phyloP scores from a whole-genome alignment of 176 grass and related monocot genomes.

The Avena sativa region DNA sequence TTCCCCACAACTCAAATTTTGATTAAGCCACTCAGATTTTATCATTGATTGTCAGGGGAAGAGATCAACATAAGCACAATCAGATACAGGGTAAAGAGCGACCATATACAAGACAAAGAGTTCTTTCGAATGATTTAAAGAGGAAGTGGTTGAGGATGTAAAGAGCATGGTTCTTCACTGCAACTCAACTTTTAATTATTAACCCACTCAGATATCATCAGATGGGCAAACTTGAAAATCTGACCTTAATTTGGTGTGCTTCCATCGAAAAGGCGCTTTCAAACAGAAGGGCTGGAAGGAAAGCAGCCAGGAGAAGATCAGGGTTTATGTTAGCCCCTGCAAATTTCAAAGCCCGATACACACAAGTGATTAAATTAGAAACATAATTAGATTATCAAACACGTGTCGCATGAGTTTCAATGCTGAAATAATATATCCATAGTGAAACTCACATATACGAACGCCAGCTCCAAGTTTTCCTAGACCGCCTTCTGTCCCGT shows the following conservation, averaged over 20 bases:
- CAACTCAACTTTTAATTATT: not conserved
- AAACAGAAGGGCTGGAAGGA: slow-evolving; percentile 92
- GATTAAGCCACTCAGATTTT: too few relatives aligned
- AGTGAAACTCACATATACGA: slow-evolving; percentile 79
- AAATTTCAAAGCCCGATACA: slow-evolving; percentile 18
- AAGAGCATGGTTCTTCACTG: not conserved
- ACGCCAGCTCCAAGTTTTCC: slow-evolving; percentile 87
- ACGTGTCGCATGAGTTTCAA: not conserved
- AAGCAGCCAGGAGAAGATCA: slow-evolving; percentile 84
- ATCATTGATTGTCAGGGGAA: not conserved
- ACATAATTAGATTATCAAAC: slow-evolving; percentile 15
- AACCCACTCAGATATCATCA: not conserved
- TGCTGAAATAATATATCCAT: too few relatives aligned
- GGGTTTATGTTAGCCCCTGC: slow-evolving; percentile 96
- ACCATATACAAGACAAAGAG: not conserved
- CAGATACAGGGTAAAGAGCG: not conserved
- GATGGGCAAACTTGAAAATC: not conserved
- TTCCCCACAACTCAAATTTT: not conserved
- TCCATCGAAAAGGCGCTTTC: slow-evolving; percentile 95
- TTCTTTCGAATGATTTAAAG: not conserved
- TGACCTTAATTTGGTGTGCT: slow-evolving; percentile 94
- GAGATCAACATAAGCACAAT: slow-evolving; percentile 4
- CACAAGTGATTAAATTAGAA: not conserved
- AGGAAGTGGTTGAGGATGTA: slow-evolving; percentile 1
- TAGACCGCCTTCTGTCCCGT: slow-evolving; percentile 68